These are phyloP conservation scores for Ligustrum vulgare DNA, from an alignment of 257 asterid species.

Conservation along the genomic window DNA sequence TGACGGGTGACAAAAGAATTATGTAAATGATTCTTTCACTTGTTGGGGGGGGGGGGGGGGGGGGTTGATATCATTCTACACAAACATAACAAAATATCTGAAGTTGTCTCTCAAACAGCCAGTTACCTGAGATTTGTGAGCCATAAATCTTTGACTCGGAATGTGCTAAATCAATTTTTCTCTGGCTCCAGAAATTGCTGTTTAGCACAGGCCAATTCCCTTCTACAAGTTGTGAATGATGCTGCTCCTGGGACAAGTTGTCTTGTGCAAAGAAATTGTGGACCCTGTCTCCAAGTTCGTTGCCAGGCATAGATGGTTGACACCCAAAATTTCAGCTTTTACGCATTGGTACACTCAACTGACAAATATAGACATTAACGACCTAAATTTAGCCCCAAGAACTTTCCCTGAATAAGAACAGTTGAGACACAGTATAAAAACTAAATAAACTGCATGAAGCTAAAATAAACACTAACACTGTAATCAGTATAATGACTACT, in stretches of 20 bases:
- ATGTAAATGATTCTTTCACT: neutral
- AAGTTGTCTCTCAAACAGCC: slow-evolving; percentile 11
- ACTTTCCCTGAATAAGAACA: slow-evolving; percentile 22
- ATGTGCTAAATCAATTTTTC: slow-evolving; percentile 44
- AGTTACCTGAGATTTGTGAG: slow-evolving; percentile 32
- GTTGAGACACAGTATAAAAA: neutral
- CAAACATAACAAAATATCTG: neutral
- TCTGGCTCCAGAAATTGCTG: slow-evolving; percentile 56
- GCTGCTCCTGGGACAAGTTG: slow-evolving; percentile 61
- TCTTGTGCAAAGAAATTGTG: slow-evolving; percentile 92
- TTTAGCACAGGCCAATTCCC: slow-evolving; percentile 61
- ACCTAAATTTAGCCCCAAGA: slow-evolving; percentile 11
- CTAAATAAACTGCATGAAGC: neutral
- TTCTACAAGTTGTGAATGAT: slow-evolving; percentile 53
- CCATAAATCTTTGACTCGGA: slow-evolving; percentile 48
- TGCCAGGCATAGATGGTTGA: slow-evolving; percentile 90
- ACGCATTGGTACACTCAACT: slow-evolving; percentile 8
- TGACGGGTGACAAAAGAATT: neutral
- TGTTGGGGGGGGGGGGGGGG: too few relatives aligned
- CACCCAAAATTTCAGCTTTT: slow-evolving; percentile 29
- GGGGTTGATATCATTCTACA: neutral
- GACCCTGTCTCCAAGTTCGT: slow-evolving; percentile 82
- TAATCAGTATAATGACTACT: neutral
- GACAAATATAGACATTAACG: slow-evolving; percentile 9
- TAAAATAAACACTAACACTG: neutral